Evolutionary conservation across 768 basidiomycete species (phyloP).

Genomic region (Pulveroboletus sp.): DNA sequence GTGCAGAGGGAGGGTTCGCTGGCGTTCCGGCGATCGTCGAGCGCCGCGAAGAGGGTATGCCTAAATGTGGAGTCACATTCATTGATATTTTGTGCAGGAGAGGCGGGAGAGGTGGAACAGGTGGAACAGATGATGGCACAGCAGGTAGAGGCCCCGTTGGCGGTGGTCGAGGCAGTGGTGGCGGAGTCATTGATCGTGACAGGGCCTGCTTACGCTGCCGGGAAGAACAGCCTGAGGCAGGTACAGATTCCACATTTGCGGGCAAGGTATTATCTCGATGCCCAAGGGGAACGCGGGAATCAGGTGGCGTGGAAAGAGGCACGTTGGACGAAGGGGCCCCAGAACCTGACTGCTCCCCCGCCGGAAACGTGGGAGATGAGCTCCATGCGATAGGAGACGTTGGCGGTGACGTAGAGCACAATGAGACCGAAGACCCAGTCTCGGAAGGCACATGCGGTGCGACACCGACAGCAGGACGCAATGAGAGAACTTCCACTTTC

Average conservation of each 20-base stretch:
- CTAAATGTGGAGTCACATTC: slow-evolving; percentile 3
- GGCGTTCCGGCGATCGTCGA: slow-evolving; percentile 2
- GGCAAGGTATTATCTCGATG: slow-evolving; percentile 4
- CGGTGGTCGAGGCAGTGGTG: slow-evolving; percentile 25
- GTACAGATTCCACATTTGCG: slow-evolving; percentile 19
- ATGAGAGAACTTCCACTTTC: background rate
- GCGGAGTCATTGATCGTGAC: slow-evolving; percentile 25
- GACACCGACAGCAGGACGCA: slow-evolving; percentile 21
- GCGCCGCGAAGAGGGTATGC: slow-evolving; percentile 6
- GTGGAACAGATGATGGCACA: slow-evolving; percentile 20
- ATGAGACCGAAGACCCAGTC: slow-evolving; percentile 8
- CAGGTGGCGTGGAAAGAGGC: slow-evolving; percentile 2
- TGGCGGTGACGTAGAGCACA: slow-evolving; percentile 11
- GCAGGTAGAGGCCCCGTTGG: slow-evolving; percentile 29
- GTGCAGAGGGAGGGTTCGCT: slow-evolving; percentile 7
- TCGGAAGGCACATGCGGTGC: slow-evolving; percentile 22
- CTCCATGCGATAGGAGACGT: slow-evolving; percentile 4
- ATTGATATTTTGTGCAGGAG: slow-evolving; percentile 15
- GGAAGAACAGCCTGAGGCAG: slow-evolving; percentile 10
- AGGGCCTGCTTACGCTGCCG: slow-evolving; percentile 19
- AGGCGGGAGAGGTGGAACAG: slow-evolving; percentile 27
- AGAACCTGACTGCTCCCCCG: background rate
- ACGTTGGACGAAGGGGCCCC: background rate
- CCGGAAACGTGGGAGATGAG: slow-evolving; percentile 2
- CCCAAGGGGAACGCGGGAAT: slow-evolving; percentile 1